Evolutionary conservation across 306 rosid species (phyloP).

Genomic region (Styphnolobium japonicum): DNA sequence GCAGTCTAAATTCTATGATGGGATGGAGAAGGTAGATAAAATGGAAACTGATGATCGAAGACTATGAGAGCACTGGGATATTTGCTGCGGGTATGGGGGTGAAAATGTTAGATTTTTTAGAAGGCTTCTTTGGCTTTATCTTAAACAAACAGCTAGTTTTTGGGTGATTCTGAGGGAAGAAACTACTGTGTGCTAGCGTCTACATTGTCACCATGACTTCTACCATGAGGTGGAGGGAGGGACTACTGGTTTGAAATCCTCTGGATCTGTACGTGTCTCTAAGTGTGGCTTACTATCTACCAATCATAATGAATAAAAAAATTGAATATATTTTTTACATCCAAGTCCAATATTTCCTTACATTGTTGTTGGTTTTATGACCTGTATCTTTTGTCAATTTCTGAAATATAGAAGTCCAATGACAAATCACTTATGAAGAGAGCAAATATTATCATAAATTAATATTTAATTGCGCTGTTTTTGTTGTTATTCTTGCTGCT

Average conservation of each 20-base stretch:
- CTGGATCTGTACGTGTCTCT: not conserved
- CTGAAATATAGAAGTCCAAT: not conserved
- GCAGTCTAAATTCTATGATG: not conserved
- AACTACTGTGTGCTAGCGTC: not conserved
- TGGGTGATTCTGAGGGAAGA: constrained; percentile 5
- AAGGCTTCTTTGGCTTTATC: constrained; percentile 14
- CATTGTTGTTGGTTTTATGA: not conserved
- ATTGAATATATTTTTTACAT: not conserved
- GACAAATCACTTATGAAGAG: not conserved
- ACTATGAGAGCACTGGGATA: not conserved
- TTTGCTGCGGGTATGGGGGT: not conserved
- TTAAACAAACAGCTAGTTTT: constrained; percentile 2
- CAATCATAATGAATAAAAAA: not conserved
- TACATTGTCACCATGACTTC: constrained; percentile 19
- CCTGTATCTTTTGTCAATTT: not conserved
- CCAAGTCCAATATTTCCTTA: not conserved
- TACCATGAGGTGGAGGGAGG: constrained; percentile 22
- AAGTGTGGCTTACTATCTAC: not conserved
- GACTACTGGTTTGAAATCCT: constrained; percentile 15
- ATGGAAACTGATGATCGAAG: constrained; percentile 9
- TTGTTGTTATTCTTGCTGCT: constrained; percentile 12
- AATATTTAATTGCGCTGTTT: not conserved
- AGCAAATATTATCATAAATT: constrained; percentile 8
- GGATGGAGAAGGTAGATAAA: not conserved
- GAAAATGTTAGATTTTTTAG: constrained; percentile 12